phyloP scores from a whole-genome alignment of 768 basidiomycete species.

The Suillus tomentosus region DNA sequence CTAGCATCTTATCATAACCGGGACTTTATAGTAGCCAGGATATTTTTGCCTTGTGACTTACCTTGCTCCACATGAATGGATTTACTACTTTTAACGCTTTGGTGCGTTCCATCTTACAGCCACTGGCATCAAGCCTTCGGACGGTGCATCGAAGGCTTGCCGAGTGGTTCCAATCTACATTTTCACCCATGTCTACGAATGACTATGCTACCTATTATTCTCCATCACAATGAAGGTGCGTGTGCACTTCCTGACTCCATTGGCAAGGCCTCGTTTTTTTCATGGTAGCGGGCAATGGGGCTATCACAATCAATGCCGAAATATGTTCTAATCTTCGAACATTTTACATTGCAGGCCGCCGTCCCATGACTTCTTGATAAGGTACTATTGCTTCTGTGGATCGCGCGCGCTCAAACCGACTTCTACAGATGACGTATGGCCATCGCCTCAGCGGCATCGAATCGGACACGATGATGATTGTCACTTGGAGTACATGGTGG shows the following conservation, averaged over 20 bases:
- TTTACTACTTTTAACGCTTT: not conserved
- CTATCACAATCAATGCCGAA: not conserved
- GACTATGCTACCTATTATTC: not conserved
- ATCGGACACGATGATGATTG: not conserved
- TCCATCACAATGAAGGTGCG: not conserved
- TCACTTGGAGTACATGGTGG: not conserved
- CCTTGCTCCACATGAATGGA: not conserved
- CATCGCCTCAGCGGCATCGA: not conserved
- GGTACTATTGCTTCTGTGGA: not conserved
- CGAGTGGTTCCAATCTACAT: not conserved
- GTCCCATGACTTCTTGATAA: not conserved
- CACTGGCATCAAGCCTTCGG: not conserved
- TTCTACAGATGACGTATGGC: not conserved
- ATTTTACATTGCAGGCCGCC: not conserved
- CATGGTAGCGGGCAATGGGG: not conserved
- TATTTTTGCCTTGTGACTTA: not conserved
- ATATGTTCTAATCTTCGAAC: not conserved
- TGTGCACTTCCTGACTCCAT: not conserved
- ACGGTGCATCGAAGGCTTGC: not conserved
- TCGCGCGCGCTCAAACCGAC: not conserved
- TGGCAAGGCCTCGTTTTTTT: not conserved
- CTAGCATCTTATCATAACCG: not conserved
- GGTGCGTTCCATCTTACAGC: not conserved
- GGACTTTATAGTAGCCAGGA: slow-evolving; percentile 1
- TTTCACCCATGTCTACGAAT: not conserved